Conservation (phyloP, 2,329 filamentous ascomycete species). For the Penicillium sp. region DNA sequence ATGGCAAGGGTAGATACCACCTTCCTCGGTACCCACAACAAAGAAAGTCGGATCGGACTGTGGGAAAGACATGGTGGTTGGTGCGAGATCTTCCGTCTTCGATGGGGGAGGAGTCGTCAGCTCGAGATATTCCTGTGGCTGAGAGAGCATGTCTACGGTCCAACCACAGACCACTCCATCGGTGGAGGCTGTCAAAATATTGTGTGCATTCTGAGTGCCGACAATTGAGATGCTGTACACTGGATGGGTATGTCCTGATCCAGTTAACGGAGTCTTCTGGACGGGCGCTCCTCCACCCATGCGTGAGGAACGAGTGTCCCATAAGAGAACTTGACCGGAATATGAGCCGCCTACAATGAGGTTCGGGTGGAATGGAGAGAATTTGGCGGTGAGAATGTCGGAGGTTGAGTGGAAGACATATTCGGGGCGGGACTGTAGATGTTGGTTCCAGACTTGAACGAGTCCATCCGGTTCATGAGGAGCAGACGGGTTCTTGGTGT, state of each 20-base stretch:
- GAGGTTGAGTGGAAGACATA: constrained; percentile 96
- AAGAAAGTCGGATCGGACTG: constrained; percentile 96
- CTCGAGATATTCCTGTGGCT: constrained; percentile 91
- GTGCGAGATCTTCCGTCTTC: constrained; percentile 91
- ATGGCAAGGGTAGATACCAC: constrained; percentile 93
- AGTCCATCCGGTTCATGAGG: constrained; percentile 92
- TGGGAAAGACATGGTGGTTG: constrained; percentile 92
- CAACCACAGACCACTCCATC: constrained; percentile 96
- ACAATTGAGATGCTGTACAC: constrained; percentile 95
- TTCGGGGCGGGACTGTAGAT: constrained; percentile 90
- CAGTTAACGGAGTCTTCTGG: constrained; percentile 92
- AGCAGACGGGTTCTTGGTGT: constrained; percentile 95
- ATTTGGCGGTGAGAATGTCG: constrained; percentile 91
- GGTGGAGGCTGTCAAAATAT: constrained; percentile 95
- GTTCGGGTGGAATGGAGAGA: constrained; percentile 98
- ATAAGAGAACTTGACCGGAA: constrained; percentile 91
- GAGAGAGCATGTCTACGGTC: constrained; percentile 96
- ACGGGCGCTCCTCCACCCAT: constrained; percentile 68
- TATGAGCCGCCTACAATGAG: constrained; percentile 95
- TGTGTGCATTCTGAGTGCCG: constrained; percentile 97
- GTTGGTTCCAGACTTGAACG: constrained; percentile 94
- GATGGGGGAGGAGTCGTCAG: constrained; percentile 80
- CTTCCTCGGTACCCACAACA: constrained; percentile 94
- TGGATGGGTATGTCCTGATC: constrained; percentile 92
- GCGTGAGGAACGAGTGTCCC: constrained; percentile 90